phyloP scores from a whole-genome alignment of 441 rosid species.

The Adansonia gregorii region DNA sequence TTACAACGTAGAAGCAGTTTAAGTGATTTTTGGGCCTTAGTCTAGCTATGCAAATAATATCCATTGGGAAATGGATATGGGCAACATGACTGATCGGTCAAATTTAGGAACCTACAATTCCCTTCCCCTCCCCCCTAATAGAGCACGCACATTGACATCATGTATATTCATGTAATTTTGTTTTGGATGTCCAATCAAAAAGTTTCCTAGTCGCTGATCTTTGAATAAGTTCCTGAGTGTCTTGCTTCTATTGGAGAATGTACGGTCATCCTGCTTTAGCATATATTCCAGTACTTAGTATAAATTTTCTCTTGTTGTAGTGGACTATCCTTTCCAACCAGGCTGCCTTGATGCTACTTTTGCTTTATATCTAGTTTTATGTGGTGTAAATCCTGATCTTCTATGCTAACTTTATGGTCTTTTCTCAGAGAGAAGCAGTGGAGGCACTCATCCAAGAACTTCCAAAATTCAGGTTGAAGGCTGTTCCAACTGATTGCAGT shows the following conservation, averaged over 20 bases:
- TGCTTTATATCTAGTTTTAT: not conserved
- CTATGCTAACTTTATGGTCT: not conserved
- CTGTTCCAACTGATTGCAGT: slow-evolving; percentile 94
- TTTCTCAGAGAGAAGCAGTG: slow-evolving; percentile 88
- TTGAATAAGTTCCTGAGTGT: not conserved
- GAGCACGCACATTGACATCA: not conserved
- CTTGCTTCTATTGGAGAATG: not conserved
- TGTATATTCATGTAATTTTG: not conserved
- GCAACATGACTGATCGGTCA: not conserved
- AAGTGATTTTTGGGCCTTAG: not conserved
- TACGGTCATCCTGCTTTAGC: not conserved
- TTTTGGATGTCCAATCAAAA: not conserved
- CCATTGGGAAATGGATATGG: not conserved
- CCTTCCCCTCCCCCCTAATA: not conserved
- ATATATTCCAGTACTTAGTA: not conserved
- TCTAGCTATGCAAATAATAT: not conserved
- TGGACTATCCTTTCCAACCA: not conserved
- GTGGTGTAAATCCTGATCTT: not conserved
- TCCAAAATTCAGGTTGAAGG: slow-evolving; percentile 92
- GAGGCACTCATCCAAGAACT: slow-evolving; percentile 99
- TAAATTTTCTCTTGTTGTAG: not conserved
- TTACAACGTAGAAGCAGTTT: not conserved
- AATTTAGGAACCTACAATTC: not conserved
- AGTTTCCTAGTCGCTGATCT: not conserved
- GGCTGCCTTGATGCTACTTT: slow-evolving; percentile 21